These are phyloP conservation scores for Flaveria robusta DNA, from an alignment of 129 eudicot genomes.

Conservation along the genomic window DNA sequence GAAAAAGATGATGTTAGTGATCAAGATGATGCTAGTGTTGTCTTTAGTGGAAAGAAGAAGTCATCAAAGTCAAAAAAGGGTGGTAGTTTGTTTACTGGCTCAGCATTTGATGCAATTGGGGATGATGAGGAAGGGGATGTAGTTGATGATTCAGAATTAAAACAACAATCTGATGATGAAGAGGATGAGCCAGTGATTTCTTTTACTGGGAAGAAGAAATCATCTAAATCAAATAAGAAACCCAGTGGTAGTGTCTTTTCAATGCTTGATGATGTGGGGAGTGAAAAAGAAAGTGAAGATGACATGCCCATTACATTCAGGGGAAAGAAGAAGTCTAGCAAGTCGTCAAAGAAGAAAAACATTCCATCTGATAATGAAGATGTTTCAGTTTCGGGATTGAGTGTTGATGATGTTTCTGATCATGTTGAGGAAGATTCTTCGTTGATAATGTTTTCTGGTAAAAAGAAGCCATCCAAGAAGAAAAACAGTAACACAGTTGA, in stretches of 20 bases:
- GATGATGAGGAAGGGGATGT: conserved; percentile 35
- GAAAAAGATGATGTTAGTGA: conserved; percentile 48
- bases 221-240: conserved; percentile 67
- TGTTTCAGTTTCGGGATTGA: conserved; percentile 52
- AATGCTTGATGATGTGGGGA: conserved; percentile 43
- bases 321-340: conserved; percentile 70
- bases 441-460: conserved; percentile 64
- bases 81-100: conserved; percentile 41
- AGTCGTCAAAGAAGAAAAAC: conserved; percentile 52
- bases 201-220: conserved; percentile 74
- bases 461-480: conserved; percentile 90
- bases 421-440: conserved; percentile 59
- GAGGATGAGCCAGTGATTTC: conserved; percentile 52
- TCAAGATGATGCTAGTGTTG: conserved; percentile 43
- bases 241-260: conserved; percentile 42
- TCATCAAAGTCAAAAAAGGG: conserved; percentile 52
- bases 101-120: conserved; percentile 54
- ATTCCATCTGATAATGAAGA: conserved; percentile 44
- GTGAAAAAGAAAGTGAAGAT: conserved; percentile 38
- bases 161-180: conserved; percentile 36
- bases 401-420: conserved; percentile 44
- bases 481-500: conserved; percentile 42
- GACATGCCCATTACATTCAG: conserved; percentile 44
- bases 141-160: conserved; percentile 35
- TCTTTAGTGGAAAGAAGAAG: conserved; percentile 55